Percentiles rank a stretch among this genome's conserved stretches.
These are phyloP conservation scores for Bullera alba DNA, from an alignment of 768 basidiomycete species.

Conservation along the genomic window DNA sequence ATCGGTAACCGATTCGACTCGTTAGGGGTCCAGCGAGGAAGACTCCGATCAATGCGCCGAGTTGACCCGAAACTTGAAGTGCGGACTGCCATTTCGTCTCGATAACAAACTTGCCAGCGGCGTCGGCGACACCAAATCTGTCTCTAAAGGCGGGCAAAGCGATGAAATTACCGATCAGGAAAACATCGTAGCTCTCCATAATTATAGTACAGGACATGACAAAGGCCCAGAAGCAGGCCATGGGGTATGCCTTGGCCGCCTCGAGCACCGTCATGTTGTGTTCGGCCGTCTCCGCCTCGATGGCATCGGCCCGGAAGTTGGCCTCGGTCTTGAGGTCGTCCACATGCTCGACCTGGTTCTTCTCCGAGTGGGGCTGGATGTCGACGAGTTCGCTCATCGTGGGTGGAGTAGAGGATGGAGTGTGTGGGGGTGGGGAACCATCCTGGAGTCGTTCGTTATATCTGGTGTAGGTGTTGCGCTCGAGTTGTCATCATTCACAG, in stretches of 20 bases:
- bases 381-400: too few species aligned
- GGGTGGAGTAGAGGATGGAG: too few species aligned
- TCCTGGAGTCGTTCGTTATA: too few species aligned
- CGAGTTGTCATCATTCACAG: too few species aligned
- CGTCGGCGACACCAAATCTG: constrained; percentile 15
- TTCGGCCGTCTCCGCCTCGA: constrained; percentile 32
- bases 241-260: constrained; percentile 34
- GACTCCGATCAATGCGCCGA: constrained; percentile 37
- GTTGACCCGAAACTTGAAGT: constrained; percentile 23
- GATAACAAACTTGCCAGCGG: constrained; percentile 10
- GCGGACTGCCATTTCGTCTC: constrained; percentile 35
- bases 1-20: constrained; percentile 30
- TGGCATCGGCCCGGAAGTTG: constrained; percentile 20
- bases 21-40: constrained; percentile 35
- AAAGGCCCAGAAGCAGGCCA: constrained; percentile 41
- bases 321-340: too few species aligned
- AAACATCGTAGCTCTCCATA: constrained; percentile 4
- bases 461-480: too few species aligned
- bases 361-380: too few species aligned
- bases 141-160: constrained; percentile 22
- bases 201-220: constrained; percentile 30
- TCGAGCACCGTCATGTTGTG: constrained; percentile 30
- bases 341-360: neutral
- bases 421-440: too few species aligned
- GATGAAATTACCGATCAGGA: constrained; percentile 33